Percentiles rank a stretch among this genome's conserved stretches.
Evolutionary conservation across 2,329 filamentous ascomycete species (phyloP).

Genomic region (Diaporthe amygdali): DNA sequence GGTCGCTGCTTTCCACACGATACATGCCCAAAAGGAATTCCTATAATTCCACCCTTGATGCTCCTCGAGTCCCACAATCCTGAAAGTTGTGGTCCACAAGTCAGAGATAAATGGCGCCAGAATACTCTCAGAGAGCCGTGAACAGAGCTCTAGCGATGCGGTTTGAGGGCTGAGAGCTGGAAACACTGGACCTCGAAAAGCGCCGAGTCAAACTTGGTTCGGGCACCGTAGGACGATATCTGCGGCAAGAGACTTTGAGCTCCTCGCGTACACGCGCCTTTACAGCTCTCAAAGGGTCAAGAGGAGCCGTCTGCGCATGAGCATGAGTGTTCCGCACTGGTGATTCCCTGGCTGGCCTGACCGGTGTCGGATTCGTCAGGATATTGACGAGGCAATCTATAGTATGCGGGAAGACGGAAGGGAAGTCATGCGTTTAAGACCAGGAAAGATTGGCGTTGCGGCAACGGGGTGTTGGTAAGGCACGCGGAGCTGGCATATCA

Average conservation of each 20-base stretch:
- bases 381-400: constrained; percentile 18
- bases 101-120: background rate
- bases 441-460: constrained; percentile 16
- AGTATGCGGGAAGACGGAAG: constrained; percentile 17
- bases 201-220: background rate
- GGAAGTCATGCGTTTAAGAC: background rate
- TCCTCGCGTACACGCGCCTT: background rate
- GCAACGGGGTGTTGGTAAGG: background rate
- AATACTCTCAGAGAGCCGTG: background rate
- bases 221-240: background rate
- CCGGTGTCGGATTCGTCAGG: background rate
- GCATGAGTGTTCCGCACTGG: background rate
- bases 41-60: background rate
- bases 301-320: background rate
- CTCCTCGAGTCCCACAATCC: background rate
- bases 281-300: background rate
- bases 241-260: background rate
- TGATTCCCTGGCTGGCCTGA: background rate
- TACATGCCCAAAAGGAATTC: background rate
- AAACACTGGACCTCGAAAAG: background rate
- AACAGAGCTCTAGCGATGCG: background rate
- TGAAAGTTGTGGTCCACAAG: background rate
- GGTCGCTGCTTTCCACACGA: background rate
- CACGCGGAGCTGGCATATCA: constrained; percentile 2
- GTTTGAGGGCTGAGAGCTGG: background rate